phyloP scores from a whole-genome alignment of 768 basidiomycete genomes.

The Mycena alexandri region DNA sequence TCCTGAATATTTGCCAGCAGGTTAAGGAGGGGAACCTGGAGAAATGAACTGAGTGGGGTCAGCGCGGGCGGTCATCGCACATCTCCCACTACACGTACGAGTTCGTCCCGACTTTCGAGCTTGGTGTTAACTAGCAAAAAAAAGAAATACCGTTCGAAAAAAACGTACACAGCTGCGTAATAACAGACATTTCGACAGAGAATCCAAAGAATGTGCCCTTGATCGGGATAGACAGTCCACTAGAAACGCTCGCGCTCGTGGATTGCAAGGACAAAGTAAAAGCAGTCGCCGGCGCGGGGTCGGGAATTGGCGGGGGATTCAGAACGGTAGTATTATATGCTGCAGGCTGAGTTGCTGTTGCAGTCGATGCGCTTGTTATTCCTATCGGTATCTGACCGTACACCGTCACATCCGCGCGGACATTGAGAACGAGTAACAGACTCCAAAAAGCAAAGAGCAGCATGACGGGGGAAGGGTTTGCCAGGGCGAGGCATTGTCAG shows the following conservation, averaged over 20 bases:
- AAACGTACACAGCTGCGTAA: constrained; percentile 52
- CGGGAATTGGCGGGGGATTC: constrained; percentile 43
- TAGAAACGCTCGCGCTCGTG: constrained; percentile 25
- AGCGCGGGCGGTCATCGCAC: background rate
- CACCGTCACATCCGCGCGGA: constrained; percentile 41
- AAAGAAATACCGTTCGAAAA: background rate
- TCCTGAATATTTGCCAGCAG: constrained; percentile 54
- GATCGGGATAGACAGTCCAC: constrained; percentile 45
- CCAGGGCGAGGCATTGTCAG: background rate
- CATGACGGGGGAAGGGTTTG: constrained; percentile 6
- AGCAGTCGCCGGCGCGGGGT: constrained; percentile 38
- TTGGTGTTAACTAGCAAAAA: background rate
- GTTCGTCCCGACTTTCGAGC: constrained; percentile 35
- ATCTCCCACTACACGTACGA: constrained; percentile 24
- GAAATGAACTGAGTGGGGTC: constrained; percentile 12
- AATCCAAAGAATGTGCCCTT: constrained; percentile 61
- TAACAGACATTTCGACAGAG: constrained; percentile 58
- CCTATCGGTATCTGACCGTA: constrained; percentile 45
- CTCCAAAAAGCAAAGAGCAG: constrained; percentile 18
- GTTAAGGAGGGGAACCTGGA: constrained; percentile 39
- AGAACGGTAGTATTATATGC: constrained; percentile 48
- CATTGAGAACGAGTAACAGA: constrained; percentile 17
- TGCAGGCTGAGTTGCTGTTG: constrained; percentile 43
- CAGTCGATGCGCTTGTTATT: constrained; percentile 37
- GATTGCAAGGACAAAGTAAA: constrained; percentile 42